Percentiles rank a stretch among this genome's conserved stretches.
Conservation (phyloP, 2,329 filamentous ascomycete genomes). For the Ceratocystis albifundus region DNA sequence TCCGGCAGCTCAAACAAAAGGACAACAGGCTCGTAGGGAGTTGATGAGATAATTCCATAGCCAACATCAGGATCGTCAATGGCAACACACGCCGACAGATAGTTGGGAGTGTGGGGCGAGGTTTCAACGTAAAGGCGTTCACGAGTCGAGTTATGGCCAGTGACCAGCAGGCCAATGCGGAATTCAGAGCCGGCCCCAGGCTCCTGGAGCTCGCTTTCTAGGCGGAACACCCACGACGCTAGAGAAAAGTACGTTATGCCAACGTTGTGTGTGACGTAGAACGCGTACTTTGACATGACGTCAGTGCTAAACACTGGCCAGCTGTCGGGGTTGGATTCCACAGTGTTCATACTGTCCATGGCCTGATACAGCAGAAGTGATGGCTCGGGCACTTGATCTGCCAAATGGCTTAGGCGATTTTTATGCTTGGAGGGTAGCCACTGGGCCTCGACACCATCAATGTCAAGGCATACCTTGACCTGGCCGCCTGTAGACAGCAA, state of each 20-base stretch:
- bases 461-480: constrained; percentile 49
- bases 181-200: constrained; percentile 50
- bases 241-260: constrained; percentile 51
- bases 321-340: constrained; percentile 44
- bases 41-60: constrained; percentile 51
- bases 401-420: constrained; percentile 35
- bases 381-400: constrained; percentile 34
- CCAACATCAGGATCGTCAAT: constrained; percentile 52
- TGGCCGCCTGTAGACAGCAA: constrained; percentile 50
- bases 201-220: constrained; percentile 49
- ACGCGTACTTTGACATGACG: constrained; percentile 49
- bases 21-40: constrained; percentile 45
- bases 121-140: constrained; percentile 48
- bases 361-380: constrained; percentile 50
- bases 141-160: constrained; percentile 44
- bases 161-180: constrained; percentile 48
- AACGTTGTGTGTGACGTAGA: constrained; percentile 50
- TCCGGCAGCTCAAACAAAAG: constrained; percentile 51
- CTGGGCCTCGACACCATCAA: constrained; percentile 52
- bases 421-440: constrained; percentile 51
- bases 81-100: constrained; percentile 43
- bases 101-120: constrained; percentile 36
- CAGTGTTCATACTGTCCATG: constrained; percentile 45
- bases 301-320: constrained; percentile 55
- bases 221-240: constrained; percentile 50